phyloP scores from a whole-genome alignment of 257 asterid genomes.

The Solanum tacnaense region DNA sequence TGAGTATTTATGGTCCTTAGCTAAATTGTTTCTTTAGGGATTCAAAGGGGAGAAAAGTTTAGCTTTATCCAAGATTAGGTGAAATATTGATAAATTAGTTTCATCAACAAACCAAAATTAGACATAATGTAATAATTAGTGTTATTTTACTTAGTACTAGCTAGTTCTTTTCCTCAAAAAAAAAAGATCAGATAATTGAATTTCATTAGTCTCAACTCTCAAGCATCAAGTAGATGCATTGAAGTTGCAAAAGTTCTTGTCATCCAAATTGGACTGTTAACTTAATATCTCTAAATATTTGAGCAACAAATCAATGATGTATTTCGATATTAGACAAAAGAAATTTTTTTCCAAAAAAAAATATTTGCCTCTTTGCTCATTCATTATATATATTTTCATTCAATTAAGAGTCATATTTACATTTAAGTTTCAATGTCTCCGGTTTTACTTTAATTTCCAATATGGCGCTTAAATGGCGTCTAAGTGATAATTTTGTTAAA shows the following conservation, averaged over 20 bases:
- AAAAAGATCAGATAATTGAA: background rate
- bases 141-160: background rate
- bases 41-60: background rate
- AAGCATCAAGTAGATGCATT: background rate
- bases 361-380: background rate
- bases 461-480: background rate
- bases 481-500: background rate
- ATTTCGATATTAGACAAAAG: background rate
- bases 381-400: background rate
- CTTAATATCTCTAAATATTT: background rate
- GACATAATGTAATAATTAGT: background rate
- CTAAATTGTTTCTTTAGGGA: background rate
- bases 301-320: background rate
- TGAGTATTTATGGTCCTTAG: background rate
- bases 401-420: too few relatives aligned
- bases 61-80: background rate
- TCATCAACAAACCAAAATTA: background rate
- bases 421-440: background rate
- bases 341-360: too few relatives aligned
- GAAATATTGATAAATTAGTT: background rate
- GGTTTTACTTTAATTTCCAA: too few relatives aligned
- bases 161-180: background rate
- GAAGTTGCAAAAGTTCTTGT: background rate
- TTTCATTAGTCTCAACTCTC: background rate
- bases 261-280: background rate